Base-by-base conservation (phyloP, 78 protist species). In the Dictyostelium discoideum region DNA sequence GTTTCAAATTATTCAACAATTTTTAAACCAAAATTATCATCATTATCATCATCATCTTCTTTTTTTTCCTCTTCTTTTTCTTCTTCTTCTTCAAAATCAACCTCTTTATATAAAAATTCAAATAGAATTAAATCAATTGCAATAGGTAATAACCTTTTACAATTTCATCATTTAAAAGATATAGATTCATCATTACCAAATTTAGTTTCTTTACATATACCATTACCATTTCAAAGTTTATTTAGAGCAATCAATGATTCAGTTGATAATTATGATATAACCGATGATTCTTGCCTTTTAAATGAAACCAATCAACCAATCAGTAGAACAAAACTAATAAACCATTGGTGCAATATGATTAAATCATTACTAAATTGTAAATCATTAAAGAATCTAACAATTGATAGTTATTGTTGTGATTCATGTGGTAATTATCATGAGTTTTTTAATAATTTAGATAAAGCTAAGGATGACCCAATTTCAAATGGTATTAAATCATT, bases 111-210 rank as follows among this genome's bases (percentile, higher is more conserved):
- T 60, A 20, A 60, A 5, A 20, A 60, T 20, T 14, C 20, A 5
- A 60, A 20, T 60, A 16, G 26, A 60, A 20, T 60, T 20, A 5
- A 60, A 60, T 60, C 69, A 20, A 20, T 60, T 5, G 5, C 2
- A 20, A 20, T 60, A 20, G 26, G 69, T 60, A 20, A 20, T 14
- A 20, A 20, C 9, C 69, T 60, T 6, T 4, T 60, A 84, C 87
- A 84, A 84, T 84, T 60, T 29, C 9, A 73, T 50, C 78, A 73
- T 84, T 74, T 84, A 60, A 60, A 63, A 32, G 73, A 60, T 16
- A 37, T 46, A 3, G 22, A 84, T 39, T 54, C 32, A 20, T 60
- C 39, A 39, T 95, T 81, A 3, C 92, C 92, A 67, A 86, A 16
- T 18, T 57, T 32, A 2, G 18, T 6, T 24, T 26, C 54, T 7